Conservation (phyloP, 257 asterid species). For the Thymus quinquecostatus region DNA sequence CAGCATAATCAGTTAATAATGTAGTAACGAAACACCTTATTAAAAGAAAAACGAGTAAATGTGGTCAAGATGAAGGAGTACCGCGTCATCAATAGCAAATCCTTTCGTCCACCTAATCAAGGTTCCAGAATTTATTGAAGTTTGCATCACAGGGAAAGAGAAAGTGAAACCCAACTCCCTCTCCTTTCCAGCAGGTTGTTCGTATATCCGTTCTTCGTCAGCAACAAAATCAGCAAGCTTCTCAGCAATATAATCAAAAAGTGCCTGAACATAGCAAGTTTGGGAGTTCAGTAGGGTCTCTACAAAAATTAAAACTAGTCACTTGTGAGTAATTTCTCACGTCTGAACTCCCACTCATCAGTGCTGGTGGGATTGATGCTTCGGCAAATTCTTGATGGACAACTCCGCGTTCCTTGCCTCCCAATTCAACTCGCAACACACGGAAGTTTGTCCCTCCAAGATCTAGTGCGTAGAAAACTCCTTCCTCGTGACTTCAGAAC, state of each 20-base stretch:
- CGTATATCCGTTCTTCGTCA: conserved; percentile 55
- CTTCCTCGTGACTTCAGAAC: conserved; percentile 72
- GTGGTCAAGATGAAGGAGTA: conserved; percentile 32
- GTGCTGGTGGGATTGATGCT: conserved; percentile 81
- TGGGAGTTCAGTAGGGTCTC: conserved; percentile 15
- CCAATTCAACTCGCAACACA: conserved; percentile 83
- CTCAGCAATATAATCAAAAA: conserved; percentile 68
- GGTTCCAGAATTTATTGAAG: conserved; percentile 74
- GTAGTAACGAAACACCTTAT: neutral
- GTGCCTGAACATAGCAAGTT: conserved; percentile 50
- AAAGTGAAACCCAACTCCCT: conserved; percentile 85
- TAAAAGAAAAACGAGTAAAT: conserved; percentile 20
- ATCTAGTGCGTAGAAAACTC: conserved; percentile 90
- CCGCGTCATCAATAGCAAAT: conserved; percentile 74
- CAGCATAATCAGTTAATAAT: neutral
- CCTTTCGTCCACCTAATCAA: conserved; percentile 96
- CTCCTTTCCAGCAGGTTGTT: conserved; percentile 60
- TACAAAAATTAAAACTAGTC: neutral
- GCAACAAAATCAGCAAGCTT: conserved; percentile 62
- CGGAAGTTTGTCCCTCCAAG: conserved; percentile 98
- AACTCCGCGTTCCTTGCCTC: conserved; percentile 70
- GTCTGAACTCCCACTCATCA: conserved; percentile 75
- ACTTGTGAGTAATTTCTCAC: conserved; percentile 38
- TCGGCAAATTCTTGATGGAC: conserved; percentile 80
- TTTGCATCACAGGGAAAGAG: conserved; percentile 85